Evolutionary conservation across 1,284 basidiomycete genomes (phyloP), one percentile per base, ranked within the genome.

Genomic region (Xanthoconium separans): DNA sequence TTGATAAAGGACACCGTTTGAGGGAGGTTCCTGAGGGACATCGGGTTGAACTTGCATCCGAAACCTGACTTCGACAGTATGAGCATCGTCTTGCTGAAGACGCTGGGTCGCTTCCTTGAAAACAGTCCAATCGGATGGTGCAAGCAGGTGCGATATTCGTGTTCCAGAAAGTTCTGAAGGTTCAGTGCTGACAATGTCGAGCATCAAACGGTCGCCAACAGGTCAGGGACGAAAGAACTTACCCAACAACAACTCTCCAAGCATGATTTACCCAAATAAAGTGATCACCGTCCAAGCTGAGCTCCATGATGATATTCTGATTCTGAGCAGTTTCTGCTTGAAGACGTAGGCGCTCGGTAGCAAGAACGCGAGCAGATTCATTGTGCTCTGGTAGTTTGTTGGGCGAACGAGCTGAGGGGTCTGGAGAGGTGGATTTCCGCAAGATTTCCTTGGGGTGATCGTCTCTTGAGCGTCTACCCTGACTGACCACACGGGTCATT

Each of bases 271-370:
- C 81, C 87, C 95, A 99, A 59, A 89, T 79, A 59, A 92, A 81
- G 65, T 95, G 89, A 68, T 98, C 94, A 8, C 93, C 94, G 67
- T 98, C 93, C 58, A 98, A 77, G 68, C 89, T 90, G 27, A 99
- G 83, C 71, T 99, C 97, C 78, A 99, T 83, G 31, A 99, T 91
- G 50, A 98, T 93, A 63, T 96, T 97, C 70, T 93, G 90, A 66
- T 88, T 93, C 73, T 95, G 92, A 15, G 93, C 93, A 6, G 91
- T 91, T 70, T 98, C 95, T 3, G 93, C 94, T 61, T 95, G 87
- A 31, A 91, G 75, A 30, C 88, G 83, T 30, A 98, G 72, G 29
- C 92, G 87, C 65, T 96, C 93, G 1, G 90, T 90, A 15, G 89
- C 89, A 53, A 93, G 77, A 10, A 89, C 82, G 42, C 90, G 81